Evolutionary conservation across 1,284 basidiomycete genomes (phyloP).

Genomic region (Cryptococcus wingfieldii): DNA sequence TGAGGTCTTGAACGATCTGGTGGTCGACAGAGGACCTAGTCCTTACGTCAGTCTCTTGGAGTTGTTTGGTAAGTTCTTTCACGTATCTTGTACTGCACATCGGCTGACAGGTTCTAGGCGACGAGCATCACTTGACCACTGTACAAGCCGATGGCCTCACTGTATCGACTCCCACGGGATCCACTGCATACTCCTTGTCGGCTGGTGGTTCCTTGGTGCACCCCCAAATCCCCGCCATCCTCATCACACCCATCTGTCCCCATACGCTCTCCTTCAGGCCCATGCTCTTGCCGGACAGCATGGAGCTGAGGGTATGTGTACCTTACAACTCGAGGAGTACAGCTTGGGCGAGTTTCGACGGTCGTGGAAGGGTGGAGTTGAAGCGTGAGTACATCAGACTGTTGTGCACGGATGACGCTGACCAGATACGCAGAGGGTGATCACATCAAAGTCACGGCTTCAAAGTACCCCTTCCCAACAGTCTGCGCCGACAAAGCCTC

Average conservation of each 20-base stretch:
- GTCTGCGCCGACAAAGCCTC: slow-evolving; percentile 97
- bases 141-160: slow-evolving; percentile 97
- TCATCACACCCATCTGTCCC: slow-evolving; percentile 97
- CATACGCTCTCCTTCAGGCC: slow-evolving; percentile 98
- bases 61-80: slow-evolving; percentile 72
- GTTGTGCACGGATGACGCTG: background rate
- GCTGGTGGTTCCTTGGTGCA: slow-evolving; percentile 97
- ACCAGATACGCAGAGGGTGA: slow-evolving; percentile 72
- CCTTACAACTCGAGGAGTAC: slow-evolving; percentile 97
- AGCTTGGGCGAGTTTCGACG: slow-evolving; percentile 98
- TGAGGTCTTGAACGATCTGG: slow-evolving; percentile 95
- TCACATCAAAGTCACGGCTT: slow-evolving; percentile 97
- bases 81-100: background rate
- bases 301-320: slow-evolving; percentile 97
- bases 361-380: slow-evolving; percentile 90
- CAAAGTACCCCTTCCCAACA: slow-evolving; percentile 97
- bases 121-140: slow-evolving; percentile 98
- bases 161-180: slow-evolving; percentile 94
- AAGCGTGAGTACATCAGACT: slow-evolving; percentile 60
- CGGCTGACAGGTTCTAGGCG: slow-evolving; percentile 56
- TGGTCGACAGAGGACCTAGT: slow-evolving; percentile 95
- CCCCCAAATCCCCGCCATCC: slow-evolving; percentile 92
- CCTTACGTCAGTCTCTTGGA: slow-evolving; percentile 96
- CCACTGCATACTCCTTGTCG: slow-evolving; percentile 97
- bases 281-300: slow-evolving; percentile 96